A percentile compares a stretch with the other conserved stretches of the same genome.
These are phyloP conservation scores for Podosphaera aphanis DNA, from an alignment of 2,329 filamentous ascomycete species.

Conservation along the genomic window DNA sequence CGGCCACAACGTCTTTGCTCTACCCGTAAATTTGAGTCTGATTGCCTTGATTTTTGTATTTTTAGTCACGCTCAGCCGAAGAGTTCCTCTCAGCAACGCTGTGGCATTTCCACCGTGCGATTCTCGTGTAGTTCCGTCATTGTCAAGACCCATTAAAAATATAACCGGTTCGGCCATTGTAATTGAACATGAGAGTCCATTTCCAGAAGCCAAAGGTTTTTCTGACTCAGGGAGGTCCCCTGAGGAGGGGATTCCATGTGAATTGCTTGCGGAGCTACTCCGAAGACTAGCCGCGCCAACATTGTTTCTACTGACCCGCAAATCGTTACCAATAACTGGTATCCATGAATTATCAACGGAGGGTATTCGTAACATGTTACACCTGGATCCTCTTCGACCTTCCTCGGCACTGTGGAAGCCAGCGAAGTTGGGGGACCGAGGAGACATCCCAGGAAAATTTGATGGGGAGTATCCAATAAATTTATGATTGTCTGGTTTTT, in stretches of 20 bases:
- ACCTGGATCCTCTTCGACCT: slow-evolving; percentile 9
- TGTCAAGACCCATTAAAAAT: slow-evolving; percentile 54
- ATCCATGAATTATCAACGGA: slow-evolving; percentile 3
- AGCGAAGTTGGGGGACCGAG: slow-evolving; percentile 6
- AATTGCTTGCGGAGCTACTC: not conserved
- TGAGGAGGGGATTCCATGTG: not conserved
- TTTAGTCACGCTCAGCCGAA: slow-evolving; percentile 66
- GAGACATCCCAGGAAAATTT: slow-evolving; percentile 2
- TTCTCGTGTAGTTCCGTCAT: slow-evolving; percentile 20
- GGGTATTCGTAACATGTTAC: slow-evolving; percentile 8
- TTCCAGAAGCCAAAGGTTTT: slow-evolving; percentile 53
- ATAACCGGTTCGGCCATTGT: slow-evolving; percentile 58
- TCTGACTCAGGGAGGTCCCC: slow-evolving; percentile 19
- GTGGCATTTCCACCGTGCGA: slow-evolving; percentile 22
- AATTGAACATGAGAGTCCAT: slow-evolving; percentile 51
- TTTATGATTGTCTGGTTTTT: slow-evolving; percentile 9
- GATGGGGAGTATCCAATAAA: not conserved
- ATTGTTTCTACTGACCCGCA: not conserved
- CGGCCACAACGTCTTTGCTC: slow-evolving; percentile 81
- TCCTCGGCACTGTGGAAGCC: slow-evolving; percentile 8
- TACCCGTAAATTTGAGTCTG: slow-evolving; percentile 64
- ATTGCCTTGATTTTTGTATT: slow-evolving; percentile 83
- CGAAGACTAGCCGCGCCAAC: not conserved
- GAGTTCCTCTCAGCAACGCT: slow-evolving; percentile 62
- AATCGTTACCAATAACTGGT: not conserved